Evolutionary conservation across 371 early-diverging fungal species (phyloP), one percentile per base, ranked within the genome.

Genomic region (Mucor saturninus): DNA sequence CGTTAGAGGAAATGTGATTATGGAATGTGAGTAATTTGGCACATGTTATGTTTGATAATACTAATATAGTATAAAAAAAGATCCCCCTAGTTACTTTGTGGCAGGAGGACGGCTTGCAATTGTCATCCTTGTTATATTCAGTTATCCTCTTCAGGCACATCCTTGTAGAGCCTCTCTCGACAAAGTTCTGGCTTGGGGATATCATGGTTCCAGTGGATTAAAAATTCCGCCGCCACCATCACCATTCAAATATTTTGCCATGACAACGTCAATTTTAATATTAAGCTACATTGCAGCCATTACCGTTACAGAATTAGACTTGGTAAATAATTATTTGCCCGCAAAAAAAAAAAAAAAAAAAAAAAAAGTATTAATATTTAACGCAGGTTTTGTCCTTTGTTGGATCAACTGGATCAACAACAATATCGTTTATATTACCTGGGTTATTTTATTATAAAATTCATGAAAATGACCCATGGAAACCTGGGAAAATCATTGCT

Each of bases 321-420:
- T 95, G 64, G 91, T 88, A 71, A 65, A 26, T 50, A 28, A 4
- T 30, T 21, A 53, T 14, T 54, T 46, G 31, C 52, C 42, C 15
- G 9, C 21, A 6, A n/a, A 5, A 21, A 21, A 46, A 4, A 46
- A 21, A 3, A 21, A 6, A 6, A 5, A 21, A 21, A 46, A 4
- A 46, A 21, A 3, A 21, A n/a, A 21, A n/a, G 14, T 14, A 7
- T 26, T 7, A 3, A 26, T 21, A 46, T 46, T 15, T 46, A 46
- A 26, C 1, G 5, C 62, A 86, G 77, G 88, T 98, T 7, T 81
- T 99, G 56, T 79, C 96, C 0, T 84, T 98, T 65, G 98, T 99
- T 4, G 99, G 99, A 10, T 95, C 99, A 1, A 99, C 99, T 1
- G 99, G 99, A 7, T 97, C 98, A 1, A 97, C 98, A 2, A 88